These are phyloP conservation scores for Xylaria sp. DNA, from an alignment of 2,329 filamentous ascomycete species.

Conservation along the genomic window DNA sequence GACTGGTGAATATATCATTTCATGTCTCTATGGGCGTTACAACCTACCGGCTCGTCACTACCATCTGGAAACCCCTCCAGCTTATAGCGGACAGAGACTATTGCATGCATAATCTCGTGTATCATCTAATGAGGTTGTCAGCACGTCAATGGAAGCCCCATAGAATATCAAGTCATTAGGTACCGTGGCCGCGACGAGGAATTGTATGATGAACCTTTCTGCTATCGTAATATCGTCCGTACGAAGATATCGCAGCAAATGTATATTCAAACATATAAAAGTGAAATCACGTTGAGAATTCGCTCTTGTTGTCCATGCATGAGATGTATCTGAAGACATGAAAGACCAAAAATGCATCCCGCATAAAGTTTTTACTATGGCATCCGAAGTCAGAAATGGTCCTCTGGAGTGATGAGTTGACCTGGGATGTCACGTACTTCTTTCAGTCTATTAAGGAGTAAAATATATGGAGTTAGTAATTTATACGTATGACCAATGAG, in stretches of 20 bases:
- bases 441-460: background rate
- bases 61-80: no score
- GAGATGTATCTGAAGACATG: background rate
- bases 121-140: background rate
- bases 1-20: background rate
- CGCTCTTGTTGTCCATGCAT: background rate
- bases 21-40: background rate
- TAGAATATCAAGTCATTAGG: background rate
- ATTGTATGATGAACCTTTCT: background rate
- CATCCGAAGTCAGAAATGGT: background rate
- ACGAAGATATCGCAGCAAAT: background rate
- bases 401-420: background rate
- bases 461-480: background rate
- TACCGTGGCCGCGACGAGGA: background rate
- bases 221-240: background rate
- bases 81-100: background rate
- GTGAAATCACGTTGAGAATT: rapidly evolving
- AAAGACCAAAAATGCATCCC: background rate
- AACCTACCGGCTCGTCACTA: background rate
- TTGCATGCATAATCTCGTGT: background rate
- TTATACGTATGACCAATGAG: no score
- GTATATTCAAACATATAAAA: background rate
- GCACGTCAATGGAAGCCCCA: background rate
- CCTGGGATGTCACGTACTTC: background rate
- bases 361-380: background rate